These are phyloP conservation scores for Leccinum arenicola DNA, from an alignment of 768 basidiomycete genomes.

Conservation along the genomic window DNA sequence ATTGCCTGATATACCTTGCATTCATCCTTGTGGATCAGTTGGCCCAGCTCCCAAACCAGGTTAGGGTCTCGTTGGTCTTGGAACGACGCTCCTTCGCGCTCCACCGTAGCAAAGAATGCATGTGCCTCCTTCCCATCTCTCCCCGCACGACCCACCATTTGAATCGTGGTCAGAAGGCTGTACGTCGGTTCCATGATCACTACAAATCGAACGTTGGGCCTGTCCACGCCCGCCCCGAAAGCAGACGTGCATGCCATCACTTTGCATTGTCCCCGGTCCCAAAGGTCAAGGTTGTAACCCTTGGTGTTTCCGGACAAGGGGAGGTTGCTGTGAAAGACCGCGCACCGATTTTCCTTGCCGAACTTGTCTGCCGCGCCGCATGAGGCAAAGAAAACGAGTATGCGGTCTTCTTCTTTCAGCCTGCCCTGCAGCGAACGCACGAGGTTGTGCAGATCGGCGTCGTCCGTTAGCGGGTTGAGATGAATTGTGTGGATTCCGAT, in stretches of 20 bases:
- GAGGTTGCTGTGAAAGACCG: slow-evolving; percentile 5
- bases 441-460: background rate
- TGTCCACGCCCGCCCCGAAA: slow-evolving; percentile 1
- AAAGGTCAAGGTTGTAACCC: background rate
- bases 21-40: background rate
- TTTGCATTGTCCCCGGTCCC: background rate
- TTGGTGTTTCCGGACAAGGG: background rate
- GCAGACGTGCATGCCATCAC: slow-evolving; percentile 2
- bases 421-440: background rate
- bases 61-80: background rate
- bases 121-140: slow-evolving; percentile 1
- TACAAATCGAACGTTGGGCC: background rate
- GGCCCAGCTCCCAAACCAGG: background rate
- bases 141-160: slow-evolving; percentile 1
- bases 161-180: background rate
- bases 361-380: background rate
- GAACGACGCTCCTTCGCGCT: background rate
- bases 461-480: background rate
- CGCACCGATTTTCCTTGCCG: background rate
- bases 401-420: background rate
- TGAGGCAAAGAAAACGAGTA: background rate
- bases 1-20: background rate
- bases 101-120: background rate
- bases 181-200: background rate
- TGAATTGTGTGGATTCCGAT: slow-evolving; percentile 3